Conservation (phyloP, 345 rosid species). For the Gossypium bickii region DNA sequence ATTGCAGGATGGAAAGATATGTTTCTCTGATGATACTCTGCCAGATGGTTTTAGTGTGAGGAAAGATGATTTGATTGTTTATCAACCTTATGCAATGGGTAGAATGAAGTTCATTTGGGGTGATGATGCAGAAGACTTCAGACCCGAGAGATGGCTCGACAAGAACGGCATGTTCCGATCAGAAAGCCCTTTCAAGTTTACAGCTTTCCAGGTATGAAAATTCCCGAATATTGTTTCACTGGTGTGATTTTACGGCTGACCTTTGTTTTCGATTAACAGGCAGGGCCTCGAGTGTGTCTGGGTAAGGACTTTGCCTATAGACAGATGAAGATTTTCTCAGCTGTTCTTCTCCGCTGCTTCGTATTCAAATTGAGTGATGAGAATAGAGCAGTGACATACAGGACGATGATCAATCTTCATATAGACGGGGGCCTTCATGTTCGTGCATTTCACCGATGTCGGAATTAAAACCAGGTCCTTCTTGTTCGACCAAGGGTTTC, state of each 20-base stretch:
- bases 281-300: constrained; percentile 66
- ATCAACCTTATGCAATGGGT: constrained; percentile 62
- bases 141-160: constrained; percentile 55
- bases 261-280: constrained; percentile 31
- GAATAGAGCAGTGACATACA: constrained; percentile 37
- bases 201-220: constrained; percentile 48
- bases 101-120: constrained; percentile 66
- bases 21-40: constrained; percentile 53
- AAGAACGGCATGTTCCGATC: constrained; percentile 37
- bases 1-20: constrained; percentile 49
- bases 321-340: constrained; percentile 59
- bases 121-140: constrained; percentile 42
- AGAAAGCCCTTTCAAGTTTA: constrained; percentile 56
- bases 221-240: not conserved
- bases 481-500: not conserved
- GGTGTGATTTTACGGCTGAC: not conserved
- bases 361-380: constrained; percentile 43
- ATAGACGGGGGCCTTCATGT: constrained; percentile 59
- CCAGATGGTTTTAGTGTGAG: constrained; percentile 55
- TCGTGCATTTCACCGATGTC: constrained; percentile 24
- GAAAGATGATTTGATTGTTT: constrained; percentile 46
- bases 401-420: constrained; percentile 58
- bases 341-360: constrained; percentile 36
- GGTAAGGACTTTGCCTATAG: constrained; percentile 70
- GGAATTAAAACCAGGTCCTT: not conserved